Evolutionary conservation across 352 stramenopile species (phyloP).

Genomic region (Stephanocyclus meneghinianus): DNA sequence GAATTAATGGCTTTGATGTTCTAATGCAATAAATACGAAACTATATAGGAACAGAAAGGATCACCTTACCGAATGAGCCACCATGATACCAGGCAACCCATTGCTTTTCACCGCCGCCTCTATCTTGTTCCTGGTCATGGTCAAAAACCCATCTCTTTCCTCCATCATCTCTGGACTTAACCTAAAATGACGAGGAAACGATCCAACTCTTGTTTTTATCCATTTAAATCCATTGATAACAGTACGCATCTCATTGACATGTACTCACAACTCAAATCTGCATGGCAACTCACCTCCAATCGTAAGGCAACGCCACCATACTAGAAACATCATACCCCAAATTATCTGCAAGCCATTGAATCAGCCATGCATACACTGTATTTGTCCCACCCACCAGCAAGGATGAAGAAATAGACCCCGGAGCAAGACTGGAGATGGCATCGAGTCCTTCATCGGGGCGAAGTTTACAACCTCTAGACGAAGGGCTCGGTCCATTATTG

Average conservation of each 20-base stretch:
- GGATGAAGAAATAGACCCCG: conserved; percentile 61
- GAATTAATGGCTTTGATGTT: background rate
- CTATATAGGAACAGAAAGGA: too few species aligned
- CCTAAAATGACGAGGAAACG: background rate
- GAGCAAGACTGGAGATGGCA: conserved; percentile 72
- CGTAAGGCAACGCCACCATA: conserved; percentile 81
- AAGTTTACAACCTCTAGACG: conserved; percentile 64
- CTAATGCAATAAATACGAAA: background rate
- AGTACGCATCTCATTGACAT: too few species aligned
- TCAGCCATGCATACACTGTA: conserved; percentile 81
- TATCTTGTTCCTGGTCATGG: conserved; percentile 63
- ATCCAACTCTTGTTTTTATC: background rate
- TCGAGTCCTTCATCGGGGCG: conserved; percentile 77
- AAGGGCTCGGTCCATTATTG: background rate
- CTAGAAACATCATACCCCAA: conserved; percentile 79
- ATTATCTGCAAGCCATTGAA: conserved; percentile 81
- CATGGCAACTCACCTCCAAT: conserved; percentile 61
- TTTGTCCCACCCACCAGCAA: conserved; percentile 77
- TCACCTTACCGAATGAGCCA: conserved; percentile 69
- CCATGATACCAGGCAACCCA: conserved; percentile 73
- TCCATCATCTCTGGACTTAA: conserved; percentile 64
- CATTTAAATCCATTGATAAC: background rate
- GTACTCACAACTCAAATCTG: background rate
- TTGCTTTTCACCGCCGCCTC: conserved; percentile 73
- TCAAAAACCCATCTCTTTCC: conserved; percentile 75